Percentiles rank a stretch among this genome's conserved stretches.
These are phyloP conservation scores for Mucor irregularis DNA, from an alignment of 371 early-diverging fungal genomes.

Conservation along the genomic window DNA sequence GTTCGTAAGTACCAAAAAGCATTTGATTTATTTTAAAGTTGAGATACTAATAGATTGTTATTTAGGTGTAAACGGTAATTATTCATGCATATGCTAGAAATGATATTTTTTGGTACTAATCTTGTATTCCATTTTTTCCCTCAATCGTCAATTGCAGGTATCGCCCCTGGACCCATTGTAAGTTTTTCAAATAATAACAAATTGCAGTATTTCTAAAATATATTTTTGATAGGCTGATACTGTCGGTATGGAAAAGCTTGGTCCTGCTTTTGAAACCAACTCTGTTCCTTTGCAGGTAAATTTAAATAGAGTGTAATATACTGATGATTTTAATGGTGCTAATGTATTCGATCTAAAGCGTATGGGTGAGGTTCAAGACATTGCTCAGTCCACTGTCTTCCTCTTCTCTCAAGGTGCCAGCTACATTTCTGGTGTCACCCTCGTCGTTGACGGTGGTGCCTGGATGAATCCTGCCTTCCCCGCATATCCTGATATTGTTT, in stretches of 20 bases:
- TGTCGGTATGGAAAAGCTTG: constrained; percentile 42
- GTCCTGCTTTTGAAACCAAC: constrained; percentile 19
- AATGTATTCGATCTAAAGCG: constrained; percentile 19
- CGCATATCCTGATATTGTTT: constrained; percentile 18
- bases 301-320: background rate
- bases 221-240: constrained; percentile 16
- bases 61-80: constrained; percentile 32
- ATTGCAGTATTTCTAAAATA: background rate
- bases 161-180: constrained; percentile 56
- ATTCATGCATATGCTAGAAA: no score
- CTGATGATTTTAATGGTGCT: background rate
- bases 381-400: constrained; percentile 73
- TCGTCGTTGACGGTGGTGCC: constrained; percentile 69
- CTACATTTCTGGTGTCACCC: constrained; percentile 58
- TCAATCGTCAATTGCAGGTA: constrained; percentile 12
- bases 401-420: constrained; percentile 66
- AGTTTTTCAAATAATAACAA: background rate
- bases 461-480: constrained; percentile 21
- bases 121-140: no score
- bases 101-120: background rate
- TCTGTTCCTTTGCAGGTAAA: constrained; percentile 39
- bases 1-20: constrained; percentile 32
- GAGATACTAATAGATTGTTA: background rate
- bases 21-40: background rate
- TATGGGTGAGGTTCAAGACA: constrained; percentile 64